phyloP scores from a whole-genome alignment of 129 eudicot genomes.

The Escallonia rubra region DNA sequence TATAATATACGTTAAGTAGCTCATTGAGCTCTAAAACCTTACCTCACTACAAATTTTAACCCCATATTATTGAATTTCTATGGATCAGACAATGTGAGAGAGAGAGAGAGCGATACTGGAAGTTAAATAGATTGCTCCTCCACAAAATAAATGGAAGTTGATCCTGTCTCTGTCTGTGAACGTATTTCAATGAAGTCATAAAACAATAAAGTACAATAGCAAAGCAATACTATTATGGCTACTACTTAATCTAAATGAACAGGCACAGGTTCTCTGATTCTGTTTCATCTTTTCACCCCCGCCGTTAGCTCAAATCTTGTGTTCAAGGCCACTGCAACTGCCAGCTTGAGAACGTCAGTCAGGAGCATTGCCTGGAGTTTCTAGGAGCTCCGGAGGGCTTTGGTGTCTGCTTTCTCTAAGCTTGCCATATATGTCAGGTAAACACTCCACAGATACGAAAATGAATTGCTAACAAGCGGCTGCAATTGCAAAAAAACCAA shows the following conservation, averaged over 20 bases:
- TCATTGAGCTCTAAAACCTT: no score
- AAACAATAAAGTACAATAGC: background rate
- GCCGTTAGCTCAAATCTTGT: background rate
- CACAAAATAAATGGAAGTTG: no score
- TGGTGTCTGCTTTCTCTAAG: slow-evolving; percentile 51
- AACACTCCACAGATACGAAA: slow-evolving; percentile 77
- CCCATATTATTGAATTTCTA: no score
- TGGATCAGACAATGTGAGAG: no score
- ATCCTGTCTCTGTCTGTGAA: no score
- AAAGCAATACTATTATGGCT: background rate
- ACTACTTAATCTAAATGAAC: background rate
- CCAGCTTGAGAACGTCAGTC: background rate
- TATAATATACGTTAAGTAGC: no score
- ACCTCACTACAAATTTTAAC: no score
- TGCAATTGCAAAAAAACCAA: slow-evolving; percentile 29
- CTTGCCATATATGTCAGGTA: slow-evolving; percentile 95
- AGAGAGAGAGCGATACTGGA: no score
- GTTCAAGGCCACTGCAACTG: background rate
- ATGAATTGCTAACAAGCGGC: slow-evolving; percentile 89
- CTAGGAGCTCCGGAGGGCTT: no score
- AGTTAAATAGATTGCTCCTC: no score
- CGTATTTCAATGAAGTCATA: background rate
- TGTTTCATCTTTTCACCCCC: background rate
- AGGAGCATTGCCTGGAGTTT: background rate
- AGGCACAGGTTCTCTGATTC: background rate